Base-by-base conservation (phyloP, 805 yeast genomes). In the Saccharomycopsis fermentans region DNA sequence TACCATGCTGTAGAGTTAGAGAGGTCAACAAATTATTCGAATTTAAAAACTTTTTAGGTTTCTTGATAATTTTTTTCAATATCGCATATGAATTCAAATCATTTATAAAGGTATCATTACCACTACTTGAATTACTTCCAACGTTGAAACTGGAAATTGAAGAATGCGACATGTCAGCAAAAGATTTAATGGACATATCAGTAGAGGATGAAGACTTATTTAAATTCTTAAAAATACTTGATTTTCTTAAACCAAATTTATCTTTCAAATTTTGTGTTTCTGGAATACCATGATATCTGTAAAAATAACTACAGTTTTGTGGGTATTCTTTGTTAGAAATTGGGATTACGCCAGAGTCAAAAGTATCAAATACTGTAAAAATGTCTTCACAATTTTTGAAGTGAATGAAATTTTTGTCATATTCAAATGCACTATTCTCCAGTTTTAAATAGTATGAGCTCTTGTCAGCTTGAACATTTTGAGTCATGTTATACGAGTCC, bases 271-370 rank as follows among this genome's bases (percentile, higher is more conserved):
- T 52, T 19, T 43, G 51, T 24, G 56, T 55, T 48, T 60, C 58
- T 12, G 43, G 54, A 14, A 14, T n/a, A 19, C 59, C 62, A 48
- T 61, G 62, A 35, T 59, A 54, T 17, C 53, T 54, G 39, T 59
- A 59, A 37, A 57, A 62, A 50, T 52, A 43, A 36, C 50, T 37
- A 34, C 61, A 59, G 37, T 37, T 48, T 26, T 62, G 62, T 14
- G 59, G 36, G 29, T 43, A 43, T 43, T 43, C 50, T 24, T 52
- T 57, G 26, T 48, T n/a, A 16, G 43, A 58, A 6, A 62, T 26
- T 16, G 62, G 64, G 12, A 62, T 36, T 11, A 62, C 51, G 11
- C 64, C 64, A 12, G 56, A 21, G 29, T 62, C 55, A n/a, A 59
- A 32, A 55, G 60, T 54, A 21, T 57, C 39, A 54, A 62, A 62